Base-by-base conservation (phyloP, 768 basidiomycete genomes). In the Suillus subaureus region DNA sequence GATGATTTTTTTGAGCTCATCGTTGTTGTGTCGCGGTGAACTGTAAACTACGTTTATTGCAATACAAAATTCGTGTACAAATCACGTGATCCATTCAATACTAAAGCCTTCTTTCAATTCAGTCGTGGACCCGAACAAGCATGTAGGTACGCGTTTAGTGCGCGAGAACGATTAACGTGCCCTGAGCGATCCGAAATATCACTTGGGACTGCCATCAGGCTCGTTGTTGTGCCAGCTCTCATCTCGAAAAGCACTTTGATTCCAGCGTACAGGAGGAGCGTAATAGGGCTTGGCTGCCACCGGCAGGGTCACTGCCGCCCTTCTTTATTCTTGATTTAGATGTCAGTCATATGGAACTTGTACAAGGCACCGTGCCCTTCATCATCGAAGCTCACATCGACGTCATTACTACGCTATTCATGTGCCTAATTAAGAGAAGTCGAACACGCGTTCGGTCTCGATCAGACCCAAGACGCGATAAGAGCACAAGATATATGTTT, bases 301-400 rank as follows among this genome's bases (percentile, higher is more conserved):
- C 0, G 93, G 94, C 12, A 94, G 94, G 12, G 84, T 94, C 16
- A 94, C 93, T 0, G 90, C 91, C 0, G 83, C 90, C 3, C 81
- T 93, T 40, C 80, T 31, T 31, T 31, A 31, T 31, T 31, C 31
- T 31, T 31, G 31, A 31, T 31, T 31, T 31, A 31, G 31, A 31
- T 31, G 31, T 31, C 31, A 31, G n/a, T n/a, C n/a, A n/a, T n/a
- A n/a, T n/a, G n/a, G n/a, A n/a, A n/a, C n/a, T n/a, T n/a, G n/a
- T n/a, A n/a, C n/a, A n/a, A n/a, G n/a, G n/a, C n/a, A n/a, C n/a
- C n/a, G n/a, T n/a, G n/a, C n/a, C n/a, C n/a, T n/a, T n/a, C n/a
- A n/a, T n/a, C n/a, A n/a, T n/a, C n/a, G n/a, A n/a, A n/a, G n/a
- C n/a, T n/a, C n/a, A n/a, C n/a, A n/a, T n/a, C n/a, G n/a, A n/a